Percentiles rank a stretch among this genome's conserved stretches.
Conservation (phyloP, 179 eudicot species). For the Spergularia azorica region DNA sequence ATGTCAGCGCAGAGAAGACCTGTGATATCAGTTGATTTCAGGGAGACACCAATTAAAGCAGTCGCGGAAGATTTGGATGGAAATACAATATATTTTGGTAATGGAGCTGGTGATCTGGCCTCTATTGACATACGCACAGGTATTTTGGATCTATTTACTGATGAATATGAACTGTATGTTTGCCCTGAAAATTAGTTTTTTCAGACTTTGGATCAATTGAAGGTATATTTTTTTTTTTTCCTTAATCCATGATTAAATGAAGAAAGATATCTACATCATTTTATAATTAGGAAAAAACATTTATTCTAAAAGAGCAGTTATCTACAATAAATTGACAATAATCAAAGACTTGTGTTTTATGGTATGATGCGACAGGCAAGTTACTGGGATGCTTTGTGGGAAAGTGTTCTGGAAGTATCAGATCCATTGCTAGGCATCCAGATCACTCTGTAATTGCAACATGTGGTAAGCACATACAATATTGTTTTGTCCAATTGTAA, state of each 20-base stretch:
- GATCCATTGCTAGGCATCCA: slow-evolving; percentile 85
- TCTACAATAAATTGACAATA: no score
- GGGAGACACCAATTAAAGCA: slow-evolving; percentile 83
- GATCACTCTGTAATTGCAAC: slow-evolving; percentile 86
- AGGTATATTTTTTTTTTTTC: no score
- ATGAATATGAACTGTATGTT: not conserved
- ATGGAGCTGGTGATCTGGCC: slow-evolving; percentile 88
- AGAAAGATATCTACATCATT: no score
- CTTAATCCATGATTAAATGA: no score
- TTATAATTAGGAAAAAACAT: no score
- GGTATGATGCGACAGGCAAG: slow-evolving; percentile 56
- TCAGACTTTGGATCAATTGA: no score
- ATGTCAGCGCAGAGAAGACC: slow-evolving; percentile 89
- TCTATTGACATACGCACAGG: slow-evolving; percentile 95
- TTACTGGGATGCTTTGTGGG: slow-evolving; percentile 85
- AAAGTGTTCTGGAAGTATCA: slow-evolving; percentile 93
- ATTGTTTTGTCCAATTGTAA: slow-evolving; percentile 1
- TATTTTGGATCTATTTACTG: slow-evolving; percentile 26
- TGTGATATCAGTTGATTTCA: slow-evolving; percentile 74
- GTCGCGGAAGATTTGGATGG: slow-evolving; percentile 86
- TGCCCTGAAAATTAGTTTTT: not conserved
- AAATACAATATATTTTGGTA: slow-evolving; percentile 73
- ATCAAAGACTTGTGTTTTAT: not conserved
- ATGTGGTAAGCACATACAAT: slow-evolving; percentile 61
- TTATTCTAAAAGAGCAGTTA: no score